Conservation (phyloP, 768 basidiomycete genomes). For the Flagelloscypha sp. region DNA sequence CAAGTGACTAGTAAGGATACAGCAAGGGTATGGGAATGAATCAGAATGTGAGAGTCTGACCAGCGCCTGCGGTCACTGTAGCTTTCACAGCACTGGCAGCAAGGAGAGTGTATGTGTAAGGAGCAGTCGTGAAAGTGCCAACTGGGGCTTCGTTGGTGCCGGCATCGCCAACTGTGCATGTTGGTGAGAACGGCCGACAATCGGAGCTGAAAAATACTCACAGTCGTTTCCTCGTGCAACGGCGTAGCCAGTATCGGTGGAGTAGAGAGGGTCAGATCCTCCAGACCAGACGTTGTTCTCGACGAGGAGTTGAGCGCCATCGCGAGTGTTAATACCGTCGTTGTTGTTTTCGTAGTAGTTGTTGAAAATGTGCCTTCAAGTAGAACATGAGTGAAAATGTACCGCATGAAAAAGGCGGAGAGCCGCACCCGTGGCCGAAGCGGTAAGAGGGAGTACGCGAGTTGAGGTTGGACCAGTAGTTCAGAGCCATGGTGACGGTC, state of each 20-base stretch:
- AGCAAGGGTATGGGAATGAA: too few relatives aligned
- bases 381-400: too few relatives aligned
- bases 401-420: too few relatives aligned
- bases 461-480: constrained; percentile 32
- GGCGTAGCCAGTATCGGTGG: constrained; percentile 33
- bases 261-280: constrained; percentile 32
- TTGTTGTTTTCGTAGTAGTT: constrained; percentile 34
- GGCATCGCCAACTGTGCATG: constrained; percentile 21
- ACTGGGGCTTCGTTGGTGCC: constrained; percentile 22
- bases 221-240: constrained; percentile 28
- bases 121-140: constrained; percentile 25
- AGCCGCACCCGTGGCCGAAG: constrained; percentile 38
- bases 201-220: background rate
- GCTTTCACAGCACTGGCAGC: constrained; percentile 18
- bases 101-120: constrained; percentile 26
- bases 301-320: constrained; percentile 37
- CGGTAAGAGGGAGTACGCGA: constrained; percentile 39
- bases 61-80: constrained; percentile 21
- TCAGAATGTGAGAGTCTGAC: constrained; percentile 24
- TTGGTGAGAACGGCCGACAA: background rate
- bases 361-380: constrained; percentile 40
- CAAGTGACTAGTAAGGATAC: too few relatives aligned
- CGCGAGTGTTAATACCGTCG: constrained; percentile 37
- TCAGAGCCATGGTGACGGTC: constrained; percentile 26
- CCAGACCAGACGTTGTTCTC: constrained; percentile 40